These are phyloP conservation scores for Taphrina populina DNA, from an alignment of 1,139 yeast species.

Conservation along the genomic window DNA sequence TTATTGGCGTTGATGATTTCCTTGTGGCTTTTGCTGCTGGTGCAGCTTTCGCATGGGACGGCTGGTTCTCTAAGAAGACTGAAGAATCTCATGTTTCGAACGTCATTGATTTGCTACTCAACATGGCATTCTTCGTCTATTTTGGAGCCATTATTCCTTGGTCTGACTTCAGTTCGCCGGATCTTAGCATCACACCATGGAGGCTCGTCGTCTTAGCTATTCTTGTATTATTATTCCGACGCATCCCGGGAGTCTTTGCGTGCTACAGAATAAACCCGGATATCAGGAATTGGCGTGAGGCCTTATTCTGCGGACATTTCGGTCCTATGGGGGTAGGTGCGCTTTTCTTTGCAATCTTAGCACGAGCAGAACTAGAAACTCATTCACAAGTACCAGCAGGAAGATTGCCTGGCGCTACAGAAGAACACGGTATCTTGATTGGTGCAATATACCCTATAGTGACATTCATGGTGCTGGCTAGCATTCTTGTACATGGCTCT, in stretches of 20 bases:
- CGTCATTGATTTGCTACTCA: slow-evolving; percentile 75
- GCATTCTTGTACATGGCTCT: slow-evolving; percentile 92
- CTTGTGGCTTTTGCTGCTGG: slow-evolving; percentile 95
- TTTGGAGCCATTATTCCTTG: slow-evolving; percentile 95
- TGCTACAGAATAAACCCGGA: slow-evolving; percentile 86
- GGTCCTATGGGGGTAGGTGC: slow-evolving; percentile 99
- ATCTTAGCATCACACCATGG: slow-evolving; percentile 77
- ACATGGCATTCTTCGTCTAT: slow-evolving; percentile 81
- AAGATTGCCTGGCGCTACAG: slow-evolving; percentile 49
- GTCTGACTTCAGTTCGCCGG: slow-evolving; percentile 69
- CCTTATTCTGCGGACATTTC: slow-evolving; percentile 91
- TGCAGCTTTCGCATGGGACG: slow-evolving; percentile 90
- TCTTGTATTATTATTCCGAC: slow-evolving; percentile 75
- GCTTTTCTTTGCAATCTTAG: slow-evolving; percentile 80
- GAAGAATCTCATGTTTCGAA: slow-evolving; percentile 92
- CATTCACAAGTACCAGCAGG: slow-evolving; percentile 40
- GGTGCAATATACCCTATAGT: slow-evolving; percentile 87
- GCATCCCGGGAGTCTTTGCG: slow-evolving; percentile 82
- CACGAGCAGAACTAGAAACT: slow-evolving; percentile 74
- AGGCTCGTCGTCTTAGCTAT: slow-evolving; percentile 75
- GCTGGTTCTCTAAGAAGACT: slow-evolving; percentile 76
- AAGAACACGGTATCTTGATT: slow-evolving; percentile 64
- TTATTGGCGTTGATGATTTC: slow-evolving; percentile 88
- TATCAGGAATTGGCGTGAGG: slow-evolving; percentile 91
- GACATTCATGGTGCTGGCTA: slow-evolving; percentile 77